Evolutionary conservation across 2,329 filamentous ascomycete genomes (phyloP).

Genomic region (Pestalotiopsis sp.): DNA sequence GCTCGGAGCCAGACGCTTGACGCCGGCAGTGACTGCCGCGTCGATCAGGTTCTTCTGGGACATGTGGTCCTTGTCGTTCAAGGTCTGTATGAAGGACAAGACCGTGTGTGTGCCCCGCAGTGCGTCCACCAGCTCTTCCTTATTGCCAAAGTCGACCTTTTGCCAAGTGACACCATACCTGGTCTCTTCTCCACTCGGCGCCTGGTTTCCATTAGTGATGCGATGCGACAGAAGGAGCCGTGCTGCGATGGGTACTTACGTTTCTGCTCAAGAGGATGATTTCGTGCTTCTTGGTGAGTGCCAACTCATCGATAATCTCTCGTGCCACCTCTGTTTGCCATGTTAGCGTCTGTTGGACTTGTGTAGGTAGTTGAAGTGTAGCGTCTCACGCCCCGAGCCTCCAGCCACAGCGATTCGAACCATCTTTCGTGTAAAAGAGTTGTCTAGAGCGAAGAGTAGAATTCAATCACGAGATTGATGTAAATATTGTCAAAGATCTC

Average conservation of each 20-base stretch:
- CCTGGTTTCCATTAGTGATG: constrained; percentile 18
- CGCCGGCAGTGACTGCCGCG: constrained; percentile 57
- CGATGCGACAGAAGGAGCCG: neutral
- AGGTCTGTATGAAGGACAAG: constrained; percentile 47
- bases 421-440: constrained; percentile 28
- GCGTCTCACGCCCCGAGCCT: constrained; percentile 38
- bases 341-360: neutral
- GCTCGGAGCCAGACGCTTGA: constrained; percentile 61
- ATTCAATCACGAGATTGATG: too few relatives aligned
- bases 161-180: constrained; percentile 36
- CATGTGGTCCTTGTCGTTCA: constrained; percentile 31
- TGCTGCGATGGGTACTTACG: constrained; percentile 25
- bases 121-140: constrained; percentile 31
- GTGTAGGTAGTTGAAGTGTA: neutral
- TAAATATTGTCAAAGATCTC: too few relatives aligned
- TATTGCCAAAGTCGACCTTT: constrained; percentile 44
- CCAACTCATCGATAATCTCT: constrained; percentile 51
- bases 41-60: constrained; percentile 59
- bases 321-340: constrained; percentile 46
- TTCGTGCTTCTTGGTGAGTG: constrained; percentile 49
- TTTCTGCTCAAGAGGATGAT: constrained; percentile 51
- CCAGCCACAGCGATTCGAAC: constrained; percentile 45
- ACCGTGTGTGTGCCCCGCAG: constrained; percentile 52
- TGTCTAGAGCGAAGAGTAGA: neutral
- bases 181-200: constrained; percentile 17